Conservation (phyloP, 768 basidiomycete genomes). For the Xerocomellus intermedius region DNA sequence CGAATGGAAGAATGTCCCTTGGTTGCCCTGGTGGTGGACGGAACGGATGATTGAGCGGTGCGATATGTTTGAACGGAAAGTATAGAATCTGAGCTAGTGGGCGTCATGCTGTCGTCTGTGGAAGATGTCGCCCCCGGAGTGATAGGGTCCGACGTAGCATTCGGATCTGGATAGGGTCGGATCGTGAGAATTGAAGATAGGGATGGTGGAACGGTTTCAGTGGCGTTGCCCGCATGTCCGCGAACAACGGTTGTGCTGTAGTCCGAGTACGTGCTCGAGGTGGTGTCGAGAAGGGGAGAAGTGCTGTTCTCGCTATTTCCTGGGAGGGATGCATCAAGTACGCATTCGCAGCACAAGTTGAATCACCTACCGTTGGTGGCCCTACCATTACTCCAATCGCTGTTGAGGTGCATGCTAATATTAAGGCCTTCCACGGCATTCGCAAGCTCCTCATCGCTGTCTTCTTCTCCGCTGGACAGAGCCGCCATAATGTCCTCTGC, state of each 20-base stretch:
- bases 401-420: conserved; percentile 46
- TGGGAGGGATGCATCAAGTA: conserved; percentile 19
- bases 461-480: conserved; percentile 49
- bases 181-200: conserved; percentile 76
- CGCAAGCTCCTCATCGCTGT: conserved; percentile 63
- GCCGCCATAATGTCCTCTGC: conserved; percentile 36
- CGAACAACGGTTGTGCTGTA: conserved; percentile 74
- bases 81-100: conserved; percentile 44
- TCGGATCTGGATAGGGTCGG: conserved; percentile 52
- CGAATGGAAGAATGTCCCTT: conserved; percentile 73
- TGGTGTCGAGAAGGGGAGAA: conserved; percentile 53
- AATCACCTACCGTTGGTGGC: conserved; percentile 33
- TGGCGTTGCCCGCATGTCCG: conserved; percentile 40
- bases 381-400: conserved; percentile 41
- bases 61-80: conserved; percentile 61
- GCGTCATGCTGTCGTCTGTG: conserved; percentile 34
- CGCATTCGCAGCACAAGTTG: conserved; percentile 3
- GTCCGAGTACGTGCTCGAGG: conserved; percentile 47
- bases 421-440: conserved; percentile 57
- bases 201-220: conserved; percentile 46
- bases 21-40: conserved; percentile 63
- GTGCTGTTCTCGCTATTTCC: conserved; percentile 44
- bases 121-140: conserved; percentile 37
- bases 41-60: conserved; percentile 52
- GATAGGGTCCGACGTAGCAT: conserved; percentile 40